phyloP scores from a whole-genome alignment of 192 early-diverging fungal genomes.

The Backusella tuberculispora region DNA sequence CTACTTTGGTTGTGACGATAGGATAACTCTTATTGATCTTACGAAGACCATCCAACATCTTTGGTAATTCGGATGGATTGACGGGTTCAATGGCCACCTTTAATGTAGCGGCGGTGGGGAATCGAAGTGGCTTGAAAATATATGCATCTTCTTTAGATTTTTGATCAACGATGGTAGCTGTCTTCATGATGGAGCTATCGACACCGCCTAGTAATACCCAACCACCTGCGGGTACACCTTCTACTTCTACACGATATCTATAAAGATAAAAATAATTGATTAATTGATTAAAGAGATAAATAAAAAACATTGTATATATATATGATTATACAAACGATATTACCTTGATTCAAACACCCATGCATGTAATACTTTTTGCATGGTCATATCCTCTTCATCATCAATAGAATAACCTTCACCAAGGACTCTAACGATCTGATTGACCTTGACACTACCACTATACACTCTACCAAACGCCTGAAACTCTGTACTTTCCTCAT shows the following conservation, averaged over 20 bases:
- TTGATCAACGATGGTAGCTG: slow-evolving; percentile 87
- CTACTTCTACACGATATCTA: slow-evolving; percentile 84
- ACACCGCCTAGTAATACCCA: slow-evolving; percentile 95
- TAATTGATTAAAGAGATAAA: too few species aligned
- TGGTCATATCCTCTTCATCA: slow-evolving; percentile 96
- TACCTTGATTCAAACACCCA: slow-evolving; percentile 85
- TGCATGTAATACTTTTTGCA: slow-evolving; percentile 71
- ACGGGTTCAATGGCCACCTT: slow-evolving; percentile 98
- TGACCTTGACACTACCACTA: slow-evolving; percentile 80
- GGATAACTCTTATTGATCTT: slow-evolving; percentile 97
- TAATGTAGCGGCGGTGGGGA: slow-evolving; percentile 81
- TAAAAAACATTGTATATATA: neutral
- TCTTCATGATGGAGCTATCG: slow-evolving; percentile 90
- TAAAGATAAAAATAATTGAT: neutral
- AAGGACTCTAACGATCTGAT: slow-evolving; percentile 85
- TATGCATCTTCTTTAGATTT: slow-evolving; percentile 71
- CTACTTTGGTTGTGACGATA: slow-evolving; percentile 83
- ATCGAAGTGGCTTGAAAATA: slow-evolving; percentile 85
- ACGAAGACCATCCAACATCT: slow-evolving; percentile 96
- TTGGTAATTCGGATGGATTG: slow-evolving; percentile 96
- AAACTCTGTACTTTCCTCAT: slow-evolving; percentile 83
- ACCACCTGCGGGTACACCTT: slow-evolving; percentile 78
- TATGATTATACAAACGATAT: slow-evolving; percentile 1
- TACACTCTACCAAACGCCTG: slow-evolving; percentile 94
- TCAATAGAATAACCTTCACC: slow-evolving; percentile 91